Conservation (phyloP, 2,329 filamentous ascomycete genomes). For the Erysiphe pulchra region DNA sequence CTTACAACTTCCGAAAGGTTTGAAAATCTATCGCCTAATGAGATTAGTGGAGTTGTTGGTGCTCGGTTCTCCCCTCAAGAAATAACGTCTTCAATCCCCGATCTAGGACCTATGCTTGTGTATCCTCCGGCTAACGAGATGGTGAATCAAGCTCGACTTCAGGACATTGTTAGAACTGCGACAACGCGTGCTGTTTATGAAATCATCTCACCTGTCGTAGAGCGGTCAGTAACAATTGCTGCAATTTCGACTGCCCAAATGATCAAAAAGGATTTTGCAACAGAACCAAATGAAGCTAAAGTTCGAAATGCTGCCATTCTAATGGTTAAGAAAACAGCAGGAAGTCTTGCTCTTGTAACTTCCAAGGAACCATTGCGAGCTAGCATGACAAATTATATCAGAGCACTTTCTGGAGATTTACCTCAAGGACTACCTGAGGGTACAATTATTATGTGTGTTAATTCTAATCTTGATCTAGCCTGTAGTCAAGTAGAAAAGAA, state of each 20-base stretch:
- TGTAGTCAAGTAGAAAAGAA: constrained; percentile 89
- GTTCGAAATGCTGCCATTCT: constrained; percentile 68
- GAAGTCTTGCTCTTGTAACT: constrained; percentile 84
- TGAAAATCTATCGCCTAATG: constrained; percentile 57
- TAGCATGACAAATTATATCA: constrained; percentile 93
- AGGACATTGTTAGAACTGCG: constrained; percentile 60
- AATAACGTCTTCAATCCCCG: constrained; percentile 59
- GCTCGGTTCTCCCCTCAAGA: constrained; percentile 53
- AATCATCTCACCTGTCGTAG: constrained; percentile 92
- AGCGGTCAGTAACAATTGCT: constrained; percentile 90
- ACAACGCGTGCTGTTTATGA: constrained; percentile 79
- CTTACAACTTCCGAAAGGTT: constrained; percentile 56
- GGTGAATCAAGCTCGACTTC: constrained; percentile 40
- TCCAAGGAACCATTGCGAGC: constrained; percentile 91
- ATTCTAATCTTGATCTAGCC: constrained; percentile 83
- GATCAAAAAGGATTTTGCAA: constrained; percentile 87
- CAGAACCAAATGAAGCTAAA: constrained; percentile 71
- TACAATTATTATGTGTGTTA: constrained; percentile 94
- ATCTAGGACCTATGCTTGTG: constrained; percentile 52
- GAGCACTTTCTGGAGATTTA: constrained; percentile 38
- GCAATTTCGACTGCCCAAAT: constrained; percentile 91
- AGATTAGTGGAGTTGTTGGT: constrained; percentile 39
- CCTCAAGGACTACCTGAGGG: constrained; percentile 72
- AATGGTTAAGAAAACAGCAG: constrained; percentile 85
- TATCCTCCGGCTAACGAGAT: constrained; percentile 63